These are phyloP conservation scores for Cutaneotrichosporon sp. DNA, from an alignment of 1,284 basidiomycete genomes.

Conservation along the genomic window DNA sequence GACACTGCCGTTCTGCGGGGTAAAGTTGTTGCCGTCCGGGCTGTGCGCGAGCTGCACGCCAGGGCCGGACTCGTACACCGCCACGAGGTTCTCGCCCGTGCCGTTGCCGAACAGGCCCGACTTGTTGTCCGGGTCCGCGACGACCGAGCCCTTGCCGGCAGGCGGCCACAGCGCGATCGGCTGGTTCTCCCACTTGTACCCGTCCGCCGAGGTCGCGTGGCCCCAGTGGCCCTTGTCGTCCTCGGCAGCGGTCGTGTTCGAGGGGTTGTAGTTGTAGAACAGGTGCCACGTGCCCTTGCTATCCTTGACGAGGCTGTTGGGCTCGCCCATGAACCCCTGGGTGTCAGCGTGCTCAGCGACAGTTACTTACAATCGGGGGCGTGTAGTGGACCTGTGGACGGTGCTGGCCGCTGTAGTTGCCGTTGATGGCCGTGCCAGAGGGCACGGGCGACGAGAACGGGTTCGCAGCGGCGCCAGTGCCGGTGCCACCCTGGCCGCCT, in stretches of 20 bases:
- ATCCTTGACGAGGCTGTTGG: slow-evolving; percentile 53
- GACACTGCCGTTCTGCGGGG: too few relatives aligned
- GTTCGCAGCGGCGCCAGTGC: neutral
- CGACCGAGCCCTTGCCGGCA: slow-evolving; percentile 53
- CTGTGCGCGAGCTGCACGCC: too few relatives aligned
- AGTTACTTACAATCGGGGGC: slow-evolving; percentile 34
- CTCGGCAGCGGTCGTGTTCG: slow-evolving; percentile 47
- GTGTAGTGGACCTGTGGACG: slow-evolving; percentile 40
- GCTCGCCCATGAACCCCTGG: slow-evolving; percentile 56
- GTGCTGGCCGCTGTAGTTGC: slow-evolving; percentile 31
- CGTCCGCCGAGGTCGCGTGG: slow-evolving; percentile 54
- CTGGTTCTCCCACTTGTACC: slow-evolving; percentile 55
- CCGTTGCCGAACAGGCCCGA: slow-evolving; percentile 43
- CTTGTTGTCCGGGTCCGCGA: slow-evolving; percentile 55
- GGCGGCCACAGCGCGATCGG: slow-evolving; percentile 49
- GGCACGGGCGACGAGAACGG: slow-evolving; percentile 1
- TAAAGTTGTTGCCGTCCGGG: too few relatives aligned
- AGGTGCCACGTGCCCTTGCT: slow-evolving; percentile 54
- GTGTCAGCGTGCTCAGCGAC: neutral
- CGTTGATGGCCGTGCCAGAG: slow-evolving; percentile 13
- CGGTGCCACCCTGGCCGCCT: neutral
- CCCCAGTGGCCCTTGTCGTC: slow-evolving; percentile 57
- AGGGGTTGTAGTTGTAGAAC: slow-evolving; percentile 56
- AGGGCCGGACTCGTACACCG: too few relatives aligned
- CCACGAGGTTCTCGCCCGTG: too few relatives aligned